Percentiles rank a stretch among this genome's conserved stretches.
These are phyloP conservation scores for Hanseniaspora sp. DNA, from an alignment of 1,139 yeast genomes.

Conservation along the genomic window DNA sequence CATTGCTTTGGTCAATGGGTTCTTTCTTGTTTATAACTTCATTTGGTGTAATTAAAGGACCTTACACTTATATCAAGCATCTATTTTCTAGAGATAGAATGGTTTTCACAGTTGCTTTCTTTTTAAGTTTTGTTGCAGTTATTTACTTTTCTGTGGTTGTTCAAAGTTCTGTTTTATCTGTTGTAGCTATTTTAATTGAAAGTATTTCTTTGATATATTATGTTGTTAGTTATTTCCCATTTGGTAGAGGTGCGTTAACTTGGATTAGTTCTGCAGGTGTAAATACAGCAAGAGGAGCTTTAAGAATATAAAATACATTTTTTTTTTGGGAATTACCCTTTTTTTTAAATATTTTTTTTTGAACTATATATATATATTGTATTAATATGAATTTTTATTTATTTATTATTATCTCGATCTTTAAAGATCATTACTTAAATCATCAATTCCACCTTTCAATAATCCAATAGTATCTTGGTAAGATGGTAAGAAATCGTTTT, in stretches of 20 bases:
- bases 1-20: constrained; percentile 83
- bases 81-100: constrained; percentile 64
- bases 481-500: constrained; percentile 21
- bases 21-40: constrained; percentile 75
- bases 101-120: constrained; percentile 69
- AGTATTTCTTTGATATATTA: constrained; percentile 79
- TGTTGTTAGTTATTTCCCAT: constrained; percentile 85
- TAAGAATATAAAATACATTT: constrained; percentile 22
- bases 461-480: constrained; percentile 22
- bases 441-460: constrained; percentile 19
- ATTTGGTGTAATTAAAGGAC: constrained; percentile 89
- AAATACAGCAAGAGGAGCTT: constrained; percentile 46
- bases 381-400: no score
- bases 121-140: constrained; percentile 60
- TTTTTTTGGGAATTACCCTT: background rate
- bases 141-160: constrained; percentile 45
- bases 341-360: no score
- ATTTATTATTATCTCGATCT: background rate
- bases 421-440: constrained; percentile 7
- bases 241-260: constrained; percentile 80
- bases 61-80: constrained; percentile 64
- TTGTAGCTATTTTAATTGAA: constrained; percentile 66
- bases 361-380: no score
- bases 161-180: constrained; percentile 65
- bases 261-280: constrained; percentile 71